Evolutionary conservation across 73 alveolate species (phyloP).

Genomic region (Paramecium bursaria): DNA sequence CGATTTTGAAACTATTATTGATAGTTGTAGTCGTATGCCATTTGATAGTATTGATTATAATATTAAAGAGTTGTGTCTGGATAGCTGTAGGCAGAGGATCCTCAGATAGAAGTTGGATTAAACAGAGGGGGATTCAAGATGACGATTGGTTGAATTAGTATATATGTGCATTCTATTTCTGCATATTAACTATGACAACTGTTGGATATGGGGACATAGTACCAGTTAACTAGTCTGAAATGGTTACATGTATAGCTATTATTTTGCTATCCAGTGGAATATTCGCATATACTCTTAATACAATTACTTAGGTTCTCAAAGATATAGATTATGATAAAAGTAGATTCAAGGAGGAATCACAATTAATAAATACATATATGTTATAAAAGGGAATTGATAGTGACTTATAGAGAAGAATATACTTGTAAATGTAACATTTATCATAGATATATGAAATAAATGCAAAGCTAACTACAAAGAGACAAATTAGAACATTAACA

Average conservation of each 20-base stretch:
- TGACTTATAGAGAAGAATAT: slow-evolving; percentile 8
- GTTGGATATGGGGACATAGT: slow-evolving; percentile 70
- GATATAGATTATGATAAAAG: slow-evolving; percentile 43
- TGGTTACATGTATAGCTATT: slow-evolving; percentile 26
- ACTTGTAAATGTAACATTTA: too few relatives aligned
- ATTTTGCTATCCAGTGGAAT: slow-evolving; percentile 52
- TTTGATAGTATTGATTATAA: not conserved
- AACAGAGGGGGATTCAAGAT: not conserved
- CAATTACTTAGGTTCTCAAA: slow-evolving; percentile 43
- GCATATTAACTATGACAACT: slow-evolving; percentile 55
- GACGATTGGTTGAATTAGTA: slow-evolving; percentile 50
- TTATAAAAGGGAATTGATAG: slow-evolving; percentile 9
- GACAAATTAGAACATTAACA: not conserved
- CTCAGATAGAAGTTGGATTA: slow-evolving; percentile 35
- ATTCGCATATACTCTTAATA: slow-evolving; percentile 59
- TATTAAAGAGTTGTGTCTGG: slow-evolving; percentile 26
- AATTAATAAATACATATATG: not conserved
- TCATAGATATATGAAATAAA: not conserved
- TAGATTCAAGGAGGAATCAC: slow-evolving; percentile 13
- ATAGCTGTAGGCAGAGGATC: slow-evolving; percentile 11
- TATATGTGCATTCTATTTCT: slow-evolving; percentile 54
- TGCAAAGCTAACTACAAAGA: not conserved
- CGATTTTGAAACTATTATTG: not conserved
- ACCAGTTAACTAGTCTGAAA: slow-evolving; percentile 49
- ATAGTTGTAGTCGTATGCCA: not conserved